Conservation (phyloP, 495 filamentous ascomycete genomes). For the Daldinia bambusicola region DNA sequence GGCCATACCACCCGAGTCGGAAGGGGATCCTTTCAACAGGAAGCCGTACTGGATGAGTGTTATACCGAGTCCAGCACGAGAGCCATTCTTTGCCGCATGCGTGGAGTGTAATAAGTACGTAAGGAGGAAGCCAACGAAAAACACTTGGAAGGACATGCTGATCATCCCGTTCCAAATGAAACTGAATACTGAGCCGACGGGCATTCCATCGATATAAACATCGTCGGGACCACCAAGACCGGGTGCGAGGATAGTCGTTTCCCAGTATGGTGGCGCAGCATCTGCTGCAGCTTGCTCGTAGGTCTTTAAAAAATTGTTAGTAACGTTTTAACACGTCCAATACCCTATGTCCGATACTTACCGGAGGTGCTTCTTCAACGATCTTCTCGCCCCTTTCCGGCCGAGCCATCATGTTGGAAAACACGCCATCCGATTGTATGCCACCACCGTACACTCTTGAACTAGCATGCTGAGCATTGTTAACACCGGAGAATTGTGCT, state of each 20-base stretch:
- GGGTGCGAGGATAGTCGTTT: conserved; percentile 95
- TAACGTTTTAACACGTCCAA: conserved; percentile 17
- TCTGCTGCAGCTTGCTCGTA: conserved; percentile 99
- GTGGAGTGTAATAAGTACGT: conserved; percentile 98
- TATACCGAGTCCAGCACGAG: conserved; percentile 91
- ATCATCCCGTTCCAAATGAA: conserved; percentile 99
- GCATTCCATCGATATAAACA: conserved; percentile 95
- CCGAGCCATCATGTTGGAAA: conserved; percentile 93
- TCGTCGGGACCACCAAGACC: conserved; percentile 84
- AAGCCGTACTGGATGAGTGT: conserved; percentile 98
- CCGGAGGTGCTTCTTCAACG: conserved; percentile 90
- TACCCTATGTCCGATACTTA: conserved; percentile 59
- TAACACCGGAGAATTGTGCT: conserved; percentile 43
- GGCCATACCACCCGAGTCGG: conserved; percentile 59
- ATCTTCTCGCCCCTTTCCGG: conserved; percentile 84
- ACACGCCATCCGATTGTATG: conserved; percentile 88
- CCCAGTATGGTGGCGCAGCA: conserved; percentile 97
- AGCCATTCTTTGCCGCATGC: conserved; percentile 97
- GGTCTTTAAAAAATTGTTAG: conserved; percentile 70
- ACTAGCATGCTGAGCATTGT: conserved; percentile 48
- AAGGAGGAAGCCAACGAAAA: conserved; percentile 91
- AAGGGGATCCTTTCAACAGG: conserved; percentile 74
- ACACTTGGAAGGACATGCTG: conserved; percentile 88
- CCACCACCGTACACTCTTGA: conserved; percentile 69
- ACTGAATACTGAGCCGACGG: conserved; percentile 93